Conservation (phyloP, 2,329 filamentous ascomycete species). For the Fusarium hostae region DNA sequence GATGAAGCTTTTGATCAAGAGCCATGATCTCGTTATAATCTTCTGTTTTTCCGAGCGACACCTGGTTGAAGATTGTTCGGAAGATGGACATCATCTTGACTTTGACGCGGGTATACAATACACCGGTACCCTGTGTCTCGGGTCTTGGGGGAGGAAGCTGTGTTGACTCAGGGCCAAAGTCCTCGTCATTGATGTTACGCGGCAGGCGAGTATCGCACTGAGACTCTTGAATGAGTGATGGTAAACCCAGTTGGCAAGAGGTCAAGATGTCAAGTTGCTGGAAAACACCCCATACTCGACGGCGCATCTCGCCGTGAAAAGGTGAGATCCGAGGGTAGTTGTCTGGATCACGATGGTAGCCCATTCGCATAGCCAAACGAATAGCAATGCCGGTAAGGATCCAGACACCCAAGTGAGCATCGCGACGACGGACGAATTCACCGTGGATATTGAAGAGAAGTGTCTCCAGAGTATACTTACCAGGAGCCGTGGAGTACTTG, state of each 20-base stretch:
- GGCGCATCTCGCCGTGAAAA: slow-evolving; percentile 35
- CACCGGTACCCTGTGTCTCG: slow-evolving; percentile 3
- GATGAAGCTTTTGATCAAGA: slow-evolving; percentile 21
- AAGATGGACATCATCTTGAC: slow-evolving; percentile 27
- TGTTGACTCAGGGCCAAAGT: slow-evolving; percentile 16
- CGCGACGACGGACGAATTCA: slow-evolving; percentile 26
- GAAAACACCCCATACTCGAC: slow-evolving; percentile 27
- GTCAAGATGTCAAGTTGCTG: slow-evolving; percentile 29
- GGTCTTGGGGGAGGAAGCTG: slow-evolving; percentile 21
- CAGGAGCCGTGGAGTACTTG: slow-evolving; percentile 24
- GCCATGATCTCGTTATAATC: slow-evolving; percentile 34
- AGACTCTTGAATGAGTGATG: slow-evolving; percentile 21
- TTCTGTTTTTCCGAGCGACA: slow-evolving; percentile 20
- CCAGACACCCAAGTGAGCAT: slow-evolving; percentile 33
- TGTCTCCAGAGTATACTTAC: slow-evolving; percentile 23
- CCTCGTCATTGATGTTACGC: slow-evolving; percentile 24
- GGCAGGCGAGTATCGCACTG: slow-evolving; percentile 29
- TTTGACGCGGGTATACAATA: slow-evolving; percentile 26
- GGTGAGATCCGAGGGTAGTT: slow-evolving; percentile 16
- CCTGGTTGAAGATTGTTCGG: slow-evolving; percentile 33
- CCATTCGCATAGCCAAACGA: slow-evolving; percentile 36
- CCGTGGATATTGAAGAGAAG: slow-evolving; percentile 27
- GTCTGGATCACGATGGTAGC: slow-evolving; percentile 34
- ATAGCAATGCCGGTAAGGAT: slow-evolving; percentile 20
- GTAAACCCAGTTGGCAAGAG: slow-evolving; percentile 26